Evolutionary conservation across 2,329 filamentous ascomycete genomes (phyloP).

Genomic region (Alternaria sp.): DNA sequence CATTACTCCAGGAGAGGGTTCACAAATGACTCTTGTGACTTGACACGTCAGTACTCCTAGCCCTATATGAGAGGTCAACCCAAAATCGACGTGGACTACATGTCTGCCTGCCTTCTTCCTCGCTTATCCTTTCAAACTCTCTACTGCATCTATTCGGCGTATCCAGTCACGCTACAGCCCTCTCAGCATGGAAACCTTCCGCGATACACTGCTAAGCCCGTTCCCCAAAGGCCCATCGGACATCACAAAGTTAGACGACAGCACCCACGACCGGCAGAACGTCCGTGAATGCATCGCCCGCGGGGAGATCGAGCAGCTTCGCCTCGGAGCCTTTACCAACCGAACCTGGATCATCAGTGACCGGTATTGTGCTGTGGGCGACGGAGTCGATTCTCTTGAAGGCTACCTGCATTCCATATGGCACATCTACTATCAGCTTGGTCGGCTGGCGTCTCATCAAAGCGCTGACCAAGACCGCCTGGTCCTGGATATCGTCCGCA

Average conservation of each 20-base stretch:
- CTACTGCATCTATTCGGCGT: background rate
- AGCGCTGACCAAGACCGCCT: constrained; percentile 9
- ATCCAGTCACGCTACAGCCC: background rate
- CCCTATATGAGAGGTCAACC: background rate
- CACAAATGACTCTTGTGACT: background rate
- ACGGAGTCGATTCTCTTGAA: background rate
- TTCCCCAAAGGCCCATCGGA: constrained; percentile 5
- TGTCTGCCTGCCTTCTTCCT: background rate
- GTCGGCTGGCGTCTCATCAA: constrained; percentile 2
- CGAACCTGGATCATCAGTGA: background rate
- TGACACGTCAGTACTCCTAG: background rate
- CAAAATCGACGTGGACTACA: background rate
- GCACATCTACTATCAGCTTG: constrained; percentile 12
- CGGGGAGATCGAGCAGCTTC: background rate
- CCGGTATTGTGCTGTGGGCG: background rate
- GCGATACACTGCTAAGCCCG: constrained; percentile 2
- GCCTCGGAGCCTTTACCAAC: background rate
- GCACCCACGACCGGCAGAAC: background rate
- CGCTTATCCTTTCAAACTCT: background rate
- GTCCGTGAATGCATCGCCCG: background rate
- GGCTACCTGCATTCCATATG: constrained; percentile 13
- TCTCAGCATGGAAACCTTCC: background rate
- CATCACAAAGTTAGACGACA: constrained; percentile 1
- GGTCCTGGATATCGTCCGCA: constrained; percentile 13
- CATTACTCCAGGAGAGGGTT: background rate